Percentiles rank a stretch among this genome's conserved stretches.
These are phyloP conservation scores for Eucalyptus pauciflora DNA, from an alignment of 345 rosid genomes.

Conservation along the genomic window DNA sequence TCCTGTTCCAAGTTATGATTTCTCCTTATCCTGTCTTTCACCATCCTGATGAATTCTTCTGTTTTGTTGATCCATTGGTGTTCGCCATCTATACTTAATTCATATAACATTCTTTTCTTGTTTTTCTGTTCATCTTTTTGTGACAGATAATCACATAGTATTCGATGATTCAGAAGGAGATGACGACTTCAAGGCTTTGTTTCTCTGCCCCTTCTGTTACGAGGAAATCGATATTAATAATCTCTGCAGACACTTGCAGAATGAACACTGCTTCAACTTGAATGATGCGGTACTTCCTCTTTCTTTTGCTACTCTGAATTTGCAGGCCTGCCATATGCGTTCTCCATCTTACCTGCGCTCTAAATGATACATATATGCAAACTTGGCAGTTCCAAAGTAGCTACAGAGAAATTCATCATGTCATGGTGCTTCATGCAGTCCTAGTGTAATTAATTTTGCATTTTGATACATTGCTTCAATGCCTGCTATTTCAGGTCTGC, in stretches of 20 bases:
- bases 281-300: slow-evolving; percentile 38
- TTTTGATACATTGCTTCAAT: background rate
- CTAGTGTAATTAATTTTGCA: background rate
- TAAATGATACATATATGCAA: background rate
- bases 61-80: background rate
- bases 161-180: slow-evolving; percentile 17
- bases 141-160: background rate
- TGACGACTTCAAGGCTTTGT: slow-evolving; percentile 26
- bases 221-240: slow-evolving; percentile 30
- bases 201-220: slow-evolving; percentile 51
- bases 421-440: background rate
- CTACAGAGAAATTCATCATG: background rate
- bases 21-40: background rate
- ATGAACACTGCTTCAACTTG: slow-evolving; percentile 53
- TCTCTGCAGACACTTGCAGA: slow-evolving; percentile 41
- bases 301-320: background rate
- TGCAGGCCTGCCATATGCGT: background rate
- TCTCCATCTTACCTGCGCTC: background rate
- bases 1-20: background rate
- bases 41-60: background rate
- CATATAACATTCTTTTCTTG: background rate
- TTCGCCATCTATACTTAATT: background rate
- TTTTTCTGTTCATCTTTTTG: background rate
- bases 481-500: slow-evolving; percentile 34
- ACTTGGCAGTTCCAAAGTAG: background rate